These are phyloP conservation scores for Tetrapisispora phaffii DNA, from an alignment of 805 yeast genomes.

Conservation along the genomic window DNA sequence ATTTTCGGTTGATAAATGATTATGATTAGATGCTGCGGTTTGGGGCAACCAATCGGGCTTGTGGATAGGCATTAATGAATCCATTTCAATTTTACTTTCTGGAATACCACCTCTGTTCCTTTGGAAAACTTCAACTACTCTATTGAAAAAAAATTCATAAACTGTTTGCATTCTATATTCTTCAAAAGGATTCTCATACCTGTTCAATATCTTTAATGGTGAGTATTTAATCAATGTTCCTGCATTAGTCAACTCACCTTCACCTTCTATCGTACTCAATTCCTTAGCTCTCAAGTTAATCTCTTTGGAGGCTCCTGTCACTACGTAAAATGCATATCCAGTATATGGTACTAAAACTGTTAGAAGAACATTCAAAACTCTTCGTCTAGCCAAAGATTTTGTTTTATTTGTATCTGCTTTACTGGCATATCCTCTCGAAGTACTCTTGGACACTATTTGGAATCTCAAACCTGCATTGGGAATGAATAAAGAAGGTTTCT, in stretches of 20 bases:
- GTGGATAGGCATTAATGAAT: constrained; percentile 47
- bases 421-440: neutral
- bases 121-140: constrained; percentile 63
- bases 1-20: constrained; percentile 3
- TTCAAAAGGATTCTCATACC: constrained; percentile 82
- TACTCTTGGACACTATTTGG: neutral
- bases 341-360: constrained; percentile 41
- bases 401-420: neutral
- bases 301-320: constrained; percentile 43
- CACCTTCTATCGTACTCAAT: constrained; percentile 10
- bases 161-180: constrained; percentile 87
- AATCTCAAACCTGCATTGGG: neutral
- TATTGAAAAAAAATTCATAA: constrained; percentile 69
- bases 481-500: neutral
- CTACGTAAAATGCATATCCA: constrained; percentile 54
- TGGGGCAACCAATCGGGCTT: constrained; percentile 45
- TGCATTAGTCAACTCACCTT: constrained; percentile 10
- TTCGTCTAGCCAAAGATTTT: neutral
- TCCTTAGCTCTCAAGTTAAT: constrained; percentile 37
- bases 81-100: constrained; percentile 35
- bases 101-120: constrained; percentile 55
- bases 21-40: constrained; percentile 10
- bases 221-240: constrained; percentile 32
- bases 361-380: neutral
- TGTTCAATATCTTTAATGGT: constrained; percentile 52